phyloP scores from a whole-genome alignment of 1,284 basidiomycete species.

The Malassezia sympodialis region DNA sequence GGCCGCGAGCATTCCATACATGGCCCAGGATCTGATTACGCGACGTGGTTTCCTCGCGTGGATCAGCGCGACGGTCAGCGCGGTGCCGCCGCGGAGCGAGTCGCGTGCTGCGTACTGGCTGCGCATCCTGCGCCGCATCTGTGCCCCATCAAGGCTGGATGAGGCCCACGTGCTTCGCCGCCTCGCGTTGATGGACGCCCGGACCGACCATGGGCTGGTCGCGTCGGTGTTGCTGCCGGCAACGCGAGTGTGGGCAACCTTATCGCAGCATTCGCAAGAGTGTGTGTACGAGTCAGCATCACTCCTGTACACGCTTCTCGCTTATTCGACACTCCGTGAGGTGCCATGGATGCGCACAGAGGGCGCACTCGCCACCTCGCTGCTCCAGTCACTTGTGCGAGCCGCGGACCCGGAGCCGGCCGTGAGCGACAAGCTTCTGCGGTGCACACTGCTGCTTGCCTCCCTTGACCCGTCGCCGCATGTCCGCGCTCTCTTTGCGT shows the following conservation, averaged over 20 bases:
- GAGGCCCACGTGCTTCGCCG: not conserved
- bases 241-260: not conserved
- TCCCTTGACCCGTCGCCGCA: not conserved
- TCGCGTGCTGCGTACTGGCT: conserved; percentile 6
- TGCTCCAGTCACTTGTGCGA: not conserved
- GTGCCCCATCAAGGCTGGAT: conserved; percentile 7
- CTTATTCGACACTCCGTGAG: conserved; percentile 1
- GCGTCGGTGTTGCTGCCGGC: conserved; percentile 8
- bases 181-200: conserved; percentile 22
- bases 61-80: conserved; percentile 24
- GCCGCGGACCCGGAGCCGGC: not conserved
- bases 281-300: not conserved
- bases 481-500: not conserved
- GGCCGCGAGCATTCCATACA: conserved; percentile 17
- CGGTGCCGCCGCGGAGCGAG: conserved; percentile 7
- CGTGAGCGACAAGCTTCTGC: not conserved
- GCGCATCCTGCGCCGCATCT: not conserved
- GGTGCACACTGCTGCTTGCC: not conserved
- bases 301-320: not conserved
- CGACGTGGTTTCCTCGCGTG: conserved; percentile 25
- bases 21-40: conserved; percentile 26
- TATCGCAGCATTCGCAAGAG: not conserved
- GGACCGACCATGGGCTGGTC: conserved; percentile 18
- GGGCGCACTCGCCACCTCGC: not conserved
- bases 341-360: not conserved